A percentile compares a stretch with the other conserved stretches of the same genome.
These are phyloP conservation scores for Grigorovia jiainica DNA, from an alignment of 805 yeast genomes.

Conservation along the genomic window DNA sequence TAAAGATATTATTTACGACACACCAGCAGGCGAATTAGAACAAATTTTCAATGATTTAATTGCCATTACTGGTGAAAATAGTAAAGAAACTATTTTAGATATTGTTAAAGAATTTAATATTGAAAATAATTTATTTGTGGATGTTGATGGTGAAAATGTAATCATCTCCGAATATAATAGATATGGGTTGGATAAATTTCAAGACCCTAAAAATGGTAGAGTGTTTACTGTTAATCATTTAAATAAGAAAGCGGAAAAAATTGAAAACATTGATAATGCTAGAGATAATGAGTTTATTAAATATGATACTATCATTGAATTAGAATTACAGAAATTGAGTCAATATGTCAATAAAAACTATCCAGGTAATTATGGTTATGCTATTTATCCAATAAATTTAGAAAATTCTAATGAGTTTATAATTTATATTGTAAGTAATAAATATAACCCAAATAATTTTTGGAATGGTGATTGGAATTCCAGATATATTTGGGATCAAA, in stretches of 20 bases:
- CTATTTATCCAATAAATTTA: slow-evolving; percentile 34
- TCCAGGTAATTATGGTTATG: slow-evolving; percentile 44
- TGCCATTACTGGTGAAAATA: slow-evolving; percentile 33
- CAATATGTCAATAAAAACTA: slow-evolving; percentile 56
- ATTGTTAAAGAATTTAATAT: slow-evolving; percentile 35
- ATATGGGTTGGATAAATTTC: slow-evolving; percentile 39
- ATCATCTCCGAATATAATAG: slow-evolving; percentile 43
- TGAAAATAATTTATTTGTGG: slow-evolving; percentile 26
- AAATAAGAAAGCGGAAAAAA: slow-evolving; percentile 39
- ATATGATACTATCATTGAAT: slow-evolving; percentile 11
- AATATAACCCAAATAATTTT: slow-evolving; percentile 63
- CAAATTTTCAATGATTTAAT: slow-evolving; percentile 34
- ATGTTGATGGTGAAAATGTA: slow-evolving; percentile 27
- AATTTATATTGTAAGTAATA: slow-evolving; percentile 60
- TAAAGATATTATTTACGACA: slow-evolving; percentile 20
- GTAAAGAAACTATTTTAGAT: slow-evolving; percentile 27
- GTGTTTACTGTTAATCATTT: slow-evolving; percentile 53
- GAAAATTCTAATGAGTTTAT: slow-evolving; percentile 19
- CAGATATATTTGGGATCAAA: slow-evolving; percentile 38
- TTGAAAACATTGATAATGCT: slow-evolving; percentile 23
- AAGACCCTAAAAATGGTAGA: slow-evolving; percentile 41
- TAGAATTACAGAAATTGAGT: slow-evolving; percentile 13
- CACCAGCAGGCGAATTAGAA: slow-evolving; percentile 29
- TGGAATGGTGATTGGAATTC: slow-evolving; percentile 89
- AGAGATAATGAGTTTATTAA: slow-evolving; percentile 1